Conservation (phyloP, 2,329 filamentous ascomycete genomes). For the Venturia effusa region DNA sequence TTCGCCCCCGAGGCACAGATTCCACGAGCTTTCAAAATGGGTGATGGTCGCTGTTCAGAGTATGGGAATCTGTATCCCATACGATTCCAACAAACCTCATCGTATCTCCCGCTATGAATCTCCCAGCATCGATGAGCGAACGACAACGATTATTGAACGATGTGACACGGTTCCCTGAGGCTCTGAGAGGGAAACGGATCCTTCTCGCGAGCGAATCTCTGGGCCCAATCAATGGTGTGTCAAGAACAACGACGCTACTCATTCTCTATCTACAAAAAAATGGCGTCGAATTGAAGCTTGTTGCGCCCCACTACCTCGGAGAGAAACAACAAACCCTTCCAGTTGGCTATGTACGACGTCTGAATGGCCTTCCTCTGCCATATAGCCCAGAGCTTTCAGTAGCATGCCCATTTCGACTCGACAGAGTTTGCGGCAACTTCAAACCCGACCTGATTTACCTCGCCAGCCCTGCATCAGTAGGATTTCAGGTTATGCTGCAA, state of each 20-base stretch:
- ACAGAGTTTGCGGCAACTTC: slow-evolving; percentile 49
- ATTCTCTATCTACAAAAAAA: slow-evolving; percentile 56
- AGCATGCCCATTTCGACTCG: slow-evolving; percentile 57
- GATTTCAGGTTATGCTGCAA: slow-evolving; percentile 62
- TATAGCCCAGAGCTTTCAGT: slow-evolving; percentile 63
- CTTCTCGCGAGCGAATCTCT: slow-evolving; percentile 62
- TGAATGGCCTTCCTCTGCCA: slow-evolving; percentile 55
- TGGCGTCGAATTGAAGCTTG: slow-evolving; percentile 54
- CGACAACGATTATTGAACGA: neutral
- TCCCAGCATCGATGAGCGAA: neutral
- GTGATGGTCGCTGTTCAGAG: neutral
- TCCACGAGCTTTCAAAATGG: neutral
- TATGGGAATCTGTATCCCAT: no score
- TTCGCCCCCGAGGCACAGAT: neutral
- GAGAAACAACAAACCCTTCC: slow-evolving; percentile 28
- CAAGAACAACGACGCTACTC: slow-evolving; percentile 57
- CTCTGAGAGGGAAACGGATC: slow-evolving; percentile 50
- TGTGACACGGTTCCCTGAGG: slow-evolving; percentile 27
- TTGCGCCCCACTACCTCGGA: slow-evolving; percentile 49
- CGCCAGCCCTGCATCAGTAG: slow-evolving; percentile 57
- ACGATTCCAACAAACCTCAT: neutral
- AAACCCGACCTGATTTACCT: slow-evolving; percentile 59
- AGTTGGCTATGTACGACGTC: slow-evolving; percentile 42
- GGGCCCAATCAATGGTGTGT: slow-evolving; percentile 64
- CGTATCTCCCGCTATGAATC: neutral